Evolutionary conservation across 306 rosid species (phyloP).

Genomic region (Alnus rubra): DNA sequence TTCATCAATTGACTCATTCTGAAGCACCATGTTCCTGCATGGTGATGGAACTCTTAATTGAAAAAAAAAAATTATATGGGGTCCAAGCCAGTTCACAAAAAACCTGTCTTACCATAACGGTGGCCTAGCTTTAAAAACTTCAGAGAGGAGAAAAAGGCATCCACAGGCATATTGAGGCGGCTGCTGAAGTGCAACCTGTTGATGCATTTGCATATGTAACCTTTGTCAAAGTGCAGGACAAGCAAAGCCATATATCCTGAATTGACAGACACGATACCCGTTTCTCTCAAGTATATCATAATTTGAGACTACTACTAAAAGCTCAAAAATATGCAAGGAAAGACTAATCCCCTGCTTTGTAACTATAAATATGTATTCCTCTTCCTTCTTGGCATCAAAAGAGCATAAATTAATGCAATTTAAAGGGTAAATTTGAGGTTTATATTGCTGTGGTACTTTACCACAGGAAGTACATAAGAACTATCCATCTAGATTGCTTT

Average conservation of each 20-base stretch:
- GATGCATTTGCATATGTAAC: not conserved
- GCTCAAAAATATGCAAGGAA: not conserved
- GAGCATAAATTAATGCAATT: not conserved
- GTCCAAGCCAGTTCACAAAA: not conserved
- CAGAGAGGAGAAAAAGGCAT: constrained; percentile 91
- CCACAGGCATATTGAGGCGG: constrained; percentile 97
- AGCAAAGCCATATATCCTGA: not conserved
- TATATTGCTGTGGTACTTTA: not conserved
- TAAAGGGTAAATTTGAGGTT: not conserved
- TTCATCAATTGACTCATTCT: constrained; percentile 74
- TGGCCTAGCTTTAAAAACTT: constrained; percentile 90
- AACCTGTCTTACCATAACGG: constrained; percentile 65
- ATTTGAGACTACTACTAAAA: not conserved
- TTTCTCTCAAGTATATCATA: not conserved
- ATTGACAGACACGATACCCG: not conserved
- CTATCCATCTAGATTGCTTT: not conserved
- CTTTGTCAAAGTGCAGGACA: constrained; percentile 26
- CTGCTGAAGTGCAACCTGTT: constrained; percentile 93
- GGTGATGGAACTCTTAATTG: constrained; percentile 16
- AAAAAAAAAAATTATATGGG: not conserved
- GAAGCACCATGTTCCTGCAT: constrained; percentile 76
- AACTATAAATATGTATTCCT: not conserved
- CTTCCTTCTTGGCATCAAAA: not conserved
- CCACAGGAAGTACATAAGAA: not conserved
- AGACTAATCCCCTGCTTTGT: not conserved